Percentiles rank a stretch among this genome's conserved stretches.
phyloP scores from a whole-genome alignment of 352 stramenopile species.

The Globisporangium irregulare region DNA sequence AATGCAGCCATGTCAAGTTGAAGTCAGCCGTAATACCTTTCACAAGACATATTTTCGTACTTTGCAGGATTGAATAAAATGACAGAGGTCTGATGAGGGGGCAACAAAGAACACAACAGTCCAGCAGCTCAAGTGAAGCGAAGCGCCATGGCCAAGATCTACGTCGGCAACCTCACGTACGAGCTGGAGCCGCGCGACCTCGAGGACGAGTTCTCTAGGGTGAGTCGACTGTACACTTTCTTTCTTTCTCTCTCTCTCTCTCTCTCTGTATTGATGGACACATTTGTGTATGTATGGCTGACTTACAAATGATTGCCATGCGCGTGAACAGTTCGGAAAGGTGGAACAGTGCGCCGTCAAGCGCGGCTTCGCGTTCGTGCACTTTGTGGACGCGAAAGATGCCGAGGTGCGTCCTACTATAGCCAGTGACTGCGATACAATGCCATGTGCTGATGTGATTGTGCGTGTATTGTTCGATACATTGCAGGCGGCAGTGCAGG shows the following conservation, averaged over 20 bases:
- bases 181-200: constrained; percentile 41
- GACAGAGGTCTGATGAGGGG: not conserved
- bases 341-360: constrained; percentile 53
- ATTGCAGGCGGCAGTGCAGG: constrained; percentile 28
- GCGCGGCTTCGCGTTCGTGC: constrained; percentile 56
- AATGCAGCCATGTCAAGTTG: not conserved
- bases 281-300: not conserved
- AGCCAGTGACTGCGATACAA: not conserved
- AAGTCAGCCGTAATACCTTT: not conserved
- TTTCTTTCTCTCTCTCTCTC: no score
- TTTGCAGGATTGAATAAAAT: not conserved
- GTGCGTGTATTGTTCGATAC: not conserved
- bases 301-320: not conserved
- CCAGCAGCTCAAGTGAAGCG: not conserved
- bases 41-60: not conserved
- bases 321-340: constrained; percentile 30
- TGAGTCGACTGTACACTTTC: constrained; percentile 13
- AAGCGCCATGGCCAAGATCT: constrained; percentile 54
- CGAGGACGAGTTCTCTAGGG: constrained; percentile 47
- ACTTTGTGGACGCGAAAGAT: constrained; percentile 42
- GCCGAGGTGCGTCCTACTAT: constrained; percentile 27
- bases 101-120: not conserved
- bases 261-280: no score
- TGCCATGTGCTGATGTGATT: not conserved
- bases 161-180: constrained; percentile 63